Evolutionary conservation across 177 flowering plant species (phyloP).

Genomic region (Vitis hybrid): DNA sequence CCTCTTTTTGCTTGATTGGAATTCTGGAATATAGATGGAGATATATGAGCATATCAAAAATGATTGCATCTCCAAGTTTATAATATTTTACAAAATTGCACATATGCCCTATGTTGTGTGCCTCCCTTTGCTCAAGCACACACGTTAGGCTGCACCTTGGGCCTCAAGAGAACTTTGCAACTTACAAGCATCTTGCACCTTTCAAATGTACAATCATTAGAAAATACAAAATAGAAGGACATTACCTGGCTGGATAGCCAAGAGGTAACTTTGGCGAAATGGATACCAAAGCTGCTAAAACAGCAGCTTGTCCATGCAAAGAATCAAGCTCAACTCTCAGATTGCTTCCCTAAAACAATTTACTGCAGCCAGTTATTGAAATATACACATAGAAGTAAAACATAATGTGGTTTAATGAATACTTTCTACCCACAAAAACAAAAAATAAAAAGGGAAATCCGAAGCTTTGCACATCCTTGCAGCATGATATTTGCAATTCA

Average conservation of each 20-base stretch:
- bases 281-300: slow-evolving; percentile 81
- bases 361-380: not conserved
- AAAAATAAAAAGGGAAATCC: not conserved
- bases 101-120: too few relatives aligned
- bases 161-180: too few relatives aligned
- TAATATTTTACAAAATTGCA: too few relatives aligned
- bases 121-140: too few relatives aligned
- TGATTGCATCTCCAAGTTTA: too few relatives aligned
- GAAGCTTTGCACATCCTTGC: not conserved
- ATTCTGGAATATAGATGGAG: too few relatives aligned
- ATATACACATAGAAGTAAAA: not conserved
- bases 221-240: slow-evolving; percentile 1
- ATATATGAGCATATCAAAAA: too few relatives aligned
- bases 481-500: not conserved
- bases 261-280: slow-evolving; percentile 81
- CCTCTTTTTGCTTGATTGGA: too few relatives aligned
- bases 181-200: too few relatives aligned
- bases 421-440: not conserved
- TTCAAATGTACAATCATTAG: not conserved
- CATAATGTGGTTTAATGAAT: not conserved
- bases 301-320: slow-evolving; percentile 89
- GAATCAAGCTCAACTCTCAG: slow-evolving; percentile 74
- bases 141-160: too few relatives aligned
- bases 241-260: slow-evolving; percentile 93
- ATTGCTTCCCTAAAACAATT: slow-evolving; percentile 59